These are phyloP conservation scores for Prorocentrum cordatum DNA, from an alignment of 169 alveolate genomes.

Conservation along the genomic window DNA sequence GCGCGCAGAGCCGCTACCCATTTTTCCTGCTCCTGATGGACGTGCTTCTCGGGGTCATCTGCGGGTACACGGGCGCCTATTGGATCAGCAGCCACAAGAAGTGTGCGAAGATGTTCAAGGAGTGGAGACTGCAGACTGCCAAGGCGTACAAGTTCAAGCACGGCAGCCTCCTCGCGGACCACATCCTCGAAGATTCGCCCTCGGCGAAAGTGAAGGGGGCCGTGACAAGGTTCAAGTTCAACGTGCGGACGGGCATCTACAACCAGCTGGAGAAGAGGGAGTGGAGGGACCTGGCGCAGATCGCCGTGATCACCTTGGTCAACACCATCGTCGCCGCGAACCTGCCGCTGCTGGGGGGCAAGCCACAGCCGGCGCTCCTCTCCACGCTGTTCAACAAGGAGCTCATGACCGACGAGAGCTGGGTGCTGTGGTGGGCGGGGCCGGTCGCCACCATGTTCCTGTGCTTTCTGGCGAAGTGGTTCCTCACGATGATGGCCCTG, in stretches of 20 bases:
- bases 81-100: no score
- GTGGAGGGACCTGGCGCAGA: slow-evolving; percentile 37
- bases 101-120: no score
- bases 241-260: no score
- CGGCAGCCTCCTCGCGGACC: no score
- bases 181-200: no score
- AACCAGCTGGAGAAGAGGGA: no score
- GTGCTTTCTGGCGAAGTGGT: neutral
- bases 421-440: slow-evolving; percentile 38
- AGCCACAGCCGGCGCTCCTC: slow-evolving; percentile 25
- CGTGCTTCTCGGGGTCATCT: neutral
- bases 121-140: no score
- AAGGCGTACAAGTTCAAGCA: no score
- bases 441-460: slow-evolving; percentile 3
- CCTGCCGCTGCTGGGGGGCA: slow-evolving; percentile 33
- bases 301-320: neutral
- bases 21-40: slow-evolving; percentile 8
- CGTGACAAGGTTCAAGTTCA: no score
- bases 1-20: slow-evolving; percentile 13
- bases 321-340: slow-evolving; percentile 23
- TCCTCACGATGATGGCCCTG: neutral
- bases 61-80: neutral
- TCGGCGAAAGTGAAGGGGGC: no score
- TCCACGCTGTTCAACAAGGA: slow-evolving; percentile 34
- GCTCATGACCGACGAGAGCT: neutral